Evolutionary conservation across 2,329 filamentous ascomycete genomes (phyloP), one percentile per base, ranked within the genome.

Genomic region (Apiospora arundinis): DNA sequence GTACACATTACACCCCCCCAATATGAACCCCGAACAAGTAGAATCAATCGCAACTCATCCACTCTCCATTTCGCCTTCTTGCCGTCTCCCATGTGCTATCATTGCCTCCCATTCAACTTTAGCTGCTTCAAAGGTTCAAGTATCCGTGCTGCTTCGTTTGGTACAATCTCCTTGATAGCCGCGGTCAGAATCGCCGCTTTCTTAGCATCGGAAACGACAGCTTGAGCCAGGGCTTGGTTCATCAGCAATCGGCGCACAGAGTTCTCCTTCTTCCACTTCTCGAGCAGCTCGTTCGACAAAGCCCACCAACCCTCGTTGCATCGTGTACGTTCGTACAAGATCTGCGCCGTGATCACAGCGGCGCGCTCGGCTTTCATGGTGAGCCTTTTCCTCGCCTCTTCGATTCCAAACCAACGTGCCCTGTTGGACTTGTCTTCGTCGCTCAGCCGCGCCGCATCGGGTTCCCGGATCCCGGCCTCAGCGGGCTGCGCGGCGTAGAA

Each of bases 401-500:
- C 44, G 25, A 68, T n/a, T 18, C 44, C 23, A 2, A 48, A 37
- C 66, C 66, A 68, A 9, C 6, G 21, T 7, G 48, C 44, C 21
- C 6, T 6, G 66, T 21, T 48, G 11, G 66, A 37, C 44, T 49
- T 52, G 66, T 68, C 66, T 16, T 68, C 44, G 66, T 32, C 44
- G 9, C n/a, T n/a, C 21, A 45, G 25, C 44, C 21, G 25, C 25
- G 25, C 25, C 25, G 25, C n/a, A 44, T 68, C 25, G 9, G 66
- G 14, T 18, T 21, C 66, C 18, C 44, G 16, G 8, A 37, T 12
- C 23, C 65, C 65, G 44, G 7, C 25, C 32, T 32, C 32, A 8
- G 32, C 56, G 14, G 66, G 66, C 44, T 45, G 44, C 25, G 44
- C 66, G 25, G 66, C 66, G 25, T 68, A 48, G 44, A 45, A 68